These are phyloP conservation scores for Clitocybe nebularis DNA, from an alignment of 1,284 basidiomycete species.

Conservation along the genomic window DNA sequence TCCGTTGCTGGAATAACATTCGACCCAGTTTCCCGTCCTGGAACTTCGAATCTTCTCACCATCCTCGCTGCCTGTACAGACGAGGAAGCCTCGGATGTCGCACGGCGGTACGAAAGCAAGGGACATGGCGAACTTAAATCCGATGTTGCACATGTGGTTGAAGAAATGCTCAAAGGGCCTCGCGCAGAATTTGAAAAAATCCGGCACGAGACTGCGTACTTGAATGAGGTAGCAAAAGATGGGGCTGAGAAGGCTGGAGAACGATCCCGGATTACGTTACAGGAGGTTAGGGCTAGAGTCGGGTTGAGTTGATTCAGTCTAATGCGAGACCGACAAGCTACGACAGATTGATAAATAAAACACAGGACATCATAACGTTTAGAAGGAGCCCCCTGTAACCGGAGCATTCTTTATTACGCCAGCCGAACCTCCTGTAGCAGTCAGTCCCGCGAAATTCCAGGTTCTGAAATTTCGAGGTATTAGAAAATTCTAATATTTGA, in stretches of 20 bases:
- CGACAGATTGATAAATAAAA: no score
- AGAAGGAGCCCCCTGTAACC: constrained; percentile 16
- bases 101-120: constrained; percentile 49
- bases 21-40: constrained; percentile 75
- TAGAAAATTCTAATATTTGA: background rate
- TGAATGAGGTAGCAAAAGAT: constrained; percentile 57
- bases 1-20: constrained; percentile 70
- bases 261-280: constrained; percentile 61
- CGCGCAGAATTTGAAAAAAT: constrained; percentile 69
- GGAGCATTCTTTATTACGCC: constrained; percentile 16
- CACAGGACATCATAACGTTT: background rate
- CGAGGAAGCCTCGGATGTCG: constrained; percentile 44
- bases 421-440: constrained; percentile 16
- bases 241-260: constrained; percentile 67
- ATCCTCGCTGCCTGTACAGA: constrained; percentile 73
- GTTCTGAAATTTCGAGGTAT: constrained; percentile 7
- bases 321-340: background rate
- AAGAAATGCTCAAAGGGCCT: constrained; percentile 66
- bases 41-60: constrained; percentile 78
- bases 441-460: constrained; percentile 16
- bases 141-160: constrained; percentile 71
- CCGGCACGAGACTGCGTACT: constrained; percentile 54
- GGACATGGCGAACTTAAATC: constrained; percentile 70
- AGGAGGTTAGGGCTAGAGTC: constrained; percentile 60
- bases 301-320: constrained; percentile 42